Conservation (phyloP, 2,329 filamentous ascomycete genomes). For the Graphium sp. region DNA sequence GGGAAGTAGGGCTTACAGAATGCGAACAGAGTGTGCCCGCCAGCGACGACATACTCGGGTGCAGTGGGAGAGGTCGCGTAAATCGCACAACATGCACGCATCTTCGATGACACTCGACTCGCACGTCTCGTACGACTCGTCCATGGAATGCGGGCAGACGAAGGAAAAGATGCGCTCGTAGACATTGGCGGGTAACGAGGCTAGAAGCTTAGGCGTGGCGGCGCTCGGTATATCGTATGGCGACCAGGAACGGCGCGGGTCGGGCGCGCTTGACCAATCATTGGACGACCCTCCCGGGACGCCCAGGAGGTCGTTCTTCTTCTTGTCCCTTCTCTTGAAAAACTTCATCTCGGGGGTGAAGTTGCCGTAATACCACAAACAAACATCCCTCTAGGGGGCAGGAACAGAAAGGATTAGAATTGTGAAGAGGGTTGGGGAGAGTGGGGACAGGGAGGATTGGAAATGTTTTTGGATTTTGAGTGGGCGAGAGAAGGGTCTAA, state of each 20-base stretch:
- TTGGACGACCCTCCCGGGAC: conserved; percentile 14
- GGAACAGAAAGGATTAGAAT: too few species aligned
- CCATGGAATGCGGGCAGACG: conserved; percentile 68
- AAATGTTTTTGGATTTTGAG: too few species aligned
- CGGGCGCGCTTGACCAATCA: too few species aligned
- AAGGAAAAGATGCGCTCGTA: conserved; percentile 63
- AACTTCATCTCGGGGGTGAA: conserved; percentile 6
- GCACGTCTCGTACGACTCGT: conserved; percentile 65
- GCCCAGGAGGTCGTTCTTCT: conserved; percentile 15
- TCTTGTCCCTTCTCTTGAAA: conserved; percentile 18
- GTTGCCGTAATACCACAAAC: too few species aligned
- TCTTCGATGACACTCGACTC: conserved; percentile 66
- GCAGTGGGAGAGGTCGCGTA: conserved; percentile 74
- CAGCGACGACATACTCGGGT: conserved; percentile 59
- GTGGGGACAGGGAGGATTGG: too few species aligned
- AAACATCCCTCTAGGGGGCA: too few species aligned
- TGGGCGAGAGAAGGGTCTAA: too few species aligned
- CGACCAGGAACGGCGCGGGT: too few species aligned
- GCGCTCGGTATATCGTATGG: too few species aligned
- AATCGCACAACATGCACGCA: conserved; percentile 84
- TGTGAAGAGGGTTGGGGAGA: background rate
- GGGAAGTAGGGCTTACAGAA: conserved; percentile 37
- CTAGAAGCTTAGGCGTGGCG: conserved; percentile 24
- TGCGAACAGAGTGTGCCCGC: conserved; percentile 32
- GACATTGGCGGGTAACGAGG: conserved; percentile 47